phyloP scores from a whole-genome alignment of 768 basidiomycete genomes.

The Mycena alexandri region DNA sequence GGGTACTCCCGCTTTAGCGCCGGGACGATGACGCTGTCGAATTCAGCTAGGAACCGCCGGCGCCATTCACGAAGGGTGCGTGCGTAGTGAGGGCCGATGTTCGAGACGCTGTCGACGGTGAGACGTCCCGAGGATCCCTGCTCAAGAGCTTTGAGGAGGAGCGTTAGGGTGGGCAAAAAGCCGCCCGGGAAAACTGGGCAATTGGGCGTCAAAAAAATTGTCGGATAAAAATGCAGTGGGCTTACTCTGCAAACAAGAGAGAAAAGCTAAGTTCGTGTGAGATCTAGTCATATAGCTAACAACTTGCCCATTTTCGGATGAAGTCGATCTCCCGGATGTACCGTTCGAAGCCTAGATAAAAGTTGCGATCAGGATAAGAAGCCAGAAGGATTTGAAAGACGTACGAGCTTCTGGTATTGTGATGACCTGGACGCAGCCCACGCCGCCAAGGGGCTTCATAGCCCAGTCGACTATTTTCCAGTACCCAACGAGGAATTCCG shows the following conservation, averaged over 20 bases:
- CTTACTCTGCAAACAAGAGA: slow-evolving; percentile 26
- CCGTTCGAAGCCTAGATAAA: slow-evolving; percentile 60
- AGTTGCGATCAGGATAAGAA: slow-evolving; percentile 29
- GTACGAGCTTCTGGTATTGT: slow-evolving; percentile 79
- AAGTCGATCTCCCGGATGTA: slow-evolving; percentile 77
- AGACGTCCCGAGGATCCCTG: slow-evolving; percentile 67
- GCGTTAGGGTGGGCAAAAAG: slow-evolving; percentile 74
- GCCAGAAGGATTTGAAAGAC: slow-evolving; percentile 41
- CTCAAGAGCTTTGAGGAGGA: slow-evolving; percentile 63
- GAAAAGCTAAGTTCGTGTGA: neutral
- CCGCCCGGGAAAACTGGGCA: slow-evolving; percentile 76
- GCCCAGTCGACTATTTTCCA: slow-evolving; percentile 78
- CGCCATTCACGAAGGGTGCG: slow-evolving; percentile 88
- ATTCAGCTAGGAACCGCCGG: slow-evolving; percentile 67
- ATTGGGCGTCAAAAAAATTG: neutral
- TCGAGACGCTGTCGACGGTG: slow-evolving; percentile 73
- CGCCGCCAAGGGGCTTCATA: slow-evolving; percentile 67
- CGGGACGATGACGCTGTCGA: slow-evolving; percentile 69
- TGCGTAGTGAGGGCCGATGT: slow-evolving; percentile 65
- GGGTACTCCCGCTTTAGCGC: slow-evolving; percentile 72
- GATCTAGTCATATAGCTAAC: neutral
- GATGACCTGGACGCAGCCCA: slow-evolving; percentile 81
- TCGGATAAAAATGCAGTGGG: neutral
- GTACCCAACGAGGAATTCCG: slow-evolving; percentile 73
- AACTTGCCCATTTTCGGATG: slow-evolving; percentile 80